Conservation (phyloP, 805 yeast genomes). For the Candida sithepensis region DNA sequence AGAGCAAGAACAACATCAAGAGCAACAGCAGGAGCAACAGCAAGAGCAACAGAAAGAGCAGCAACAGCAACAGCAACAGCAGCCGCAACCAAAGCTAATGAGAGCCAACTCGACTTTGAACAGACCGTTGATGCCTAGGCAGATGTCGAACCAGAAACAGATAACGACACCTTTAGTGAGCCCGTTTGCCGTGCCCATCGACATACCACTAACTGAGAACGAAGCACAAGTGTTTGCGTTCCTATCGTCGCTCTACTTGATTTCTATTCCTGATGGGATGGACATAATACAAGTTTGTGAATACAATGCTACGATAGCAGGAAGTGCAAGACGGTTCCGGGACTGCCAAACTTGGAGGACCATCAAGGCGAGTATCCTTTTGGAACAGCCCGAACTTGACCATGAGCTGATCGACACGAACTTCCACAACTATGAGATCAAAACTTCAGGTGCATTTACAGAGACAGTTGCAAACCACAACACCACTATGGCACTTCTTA, state of each 20-base stretch:
- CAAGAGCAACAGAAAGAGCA: too few relatives aligned
- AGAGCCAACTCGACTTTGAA: conserved; percentile 4
- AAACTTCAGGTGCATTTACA: background rate
- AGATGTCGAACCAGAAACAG: conserved; percentile 15
- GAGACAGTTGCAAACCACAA: background rate
- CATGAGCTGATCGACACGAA: conserved; percentile 14
- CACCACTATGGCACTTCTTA: background rate
- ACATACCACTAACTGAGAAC: conserved; percentile 40
- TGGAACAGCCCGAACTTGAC: conserved; percentile 21
- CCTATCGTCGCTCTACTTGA: conserved; percentile 46
- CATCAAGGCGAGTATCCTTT: conserved; percentile 44
- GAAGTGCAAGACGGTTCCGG: conserved; percentile 44
- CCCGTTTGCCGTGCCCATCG: conserved; percentile 38
- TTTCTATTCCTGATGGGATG: conserved; percentile 45
- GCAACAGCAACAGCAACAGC: too few relatives aligned
- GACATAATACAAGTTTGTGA: conserved; percentile 52
- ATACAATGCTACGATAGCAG: conserved; percentile 55
- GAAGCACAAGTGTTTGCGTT: conserved; percentile 43
- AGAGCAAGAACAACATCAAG: too few relatives aligned
- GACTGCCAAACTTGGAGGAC: conserved; percentile 65
- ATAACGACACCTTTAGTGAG: background rate
- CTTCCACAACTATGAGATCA: conserved; percentile 6
- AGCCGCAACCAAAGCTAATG: background rate
- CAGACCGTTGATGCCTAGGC: conserved; percentile 17
- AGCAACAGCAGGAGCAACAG: too few relatives aligned